These are phyloP conservation scores for Jamesozyma rosinii DNA, from an alignment of 805 yeast species.

Conservation along the genomic window DNA sequence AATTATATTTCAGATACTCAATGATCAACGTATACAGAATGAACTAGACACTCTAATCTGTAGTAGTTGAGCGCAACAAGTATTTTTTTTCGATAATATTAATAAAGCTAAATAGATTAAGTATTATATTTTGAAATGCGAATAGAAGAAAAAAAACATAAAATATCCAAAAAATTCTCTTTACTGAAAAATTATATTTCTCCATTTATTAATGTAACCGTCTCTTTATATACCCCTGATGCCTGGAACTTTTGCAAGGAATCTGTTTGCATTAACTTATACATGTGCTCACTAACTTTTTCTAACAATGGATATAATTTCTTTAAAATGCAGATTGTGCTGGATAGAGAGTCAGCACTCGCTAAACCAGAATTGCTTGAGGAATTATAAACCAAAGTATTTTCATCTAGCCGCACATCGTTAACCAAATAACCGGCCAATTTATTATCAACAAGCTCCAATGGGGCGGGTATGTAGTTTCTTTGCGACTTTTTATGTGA, in stretches of 20 bases:
- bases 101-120: too few relatives aligned
- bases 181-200: too few relatives aligned
- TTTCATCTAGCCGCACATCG: too few relatives aligned
- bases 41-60: too few relatives aligned
- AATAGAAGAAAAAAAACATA: too few relatives aligned
- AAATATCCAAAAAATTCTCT: too few relatives aligned
- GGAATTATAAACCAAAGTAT: background rate
- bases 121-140: too few relatives aligned
- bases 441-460: background rate
- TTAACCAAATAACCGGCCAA: background rate
- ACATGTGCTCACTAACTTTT: slow-evolving; percentile 42
- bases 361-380: background rate
- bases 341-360: slow-evolving; percentile 3
- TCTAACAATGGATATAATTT: slow-evolving; percentile 37
- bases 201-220: slow-evolving; percentile 7
- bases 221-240: slow-evolving; percentile 34
- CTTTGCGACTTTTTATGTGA: slow-evolving; percentile 1
- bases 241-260: slow-evolving; percentile 60
- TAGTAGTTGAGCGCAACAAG: too few relatives aligned
- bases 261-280: slow-evolving; percentile 58
- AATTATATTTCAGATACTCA: too few relatives aligned
- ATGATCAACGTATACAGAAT: too few relatives aligned
- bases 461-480: slow-evolving; percentile 4
- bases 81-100: too few relatives aligned
- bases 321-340: slow-evolving; percentile 32